Base-by-base conservation (phyloP, 2,329 filamentous ascomycete genomes). In the Remersonia thermophila region DNA sequence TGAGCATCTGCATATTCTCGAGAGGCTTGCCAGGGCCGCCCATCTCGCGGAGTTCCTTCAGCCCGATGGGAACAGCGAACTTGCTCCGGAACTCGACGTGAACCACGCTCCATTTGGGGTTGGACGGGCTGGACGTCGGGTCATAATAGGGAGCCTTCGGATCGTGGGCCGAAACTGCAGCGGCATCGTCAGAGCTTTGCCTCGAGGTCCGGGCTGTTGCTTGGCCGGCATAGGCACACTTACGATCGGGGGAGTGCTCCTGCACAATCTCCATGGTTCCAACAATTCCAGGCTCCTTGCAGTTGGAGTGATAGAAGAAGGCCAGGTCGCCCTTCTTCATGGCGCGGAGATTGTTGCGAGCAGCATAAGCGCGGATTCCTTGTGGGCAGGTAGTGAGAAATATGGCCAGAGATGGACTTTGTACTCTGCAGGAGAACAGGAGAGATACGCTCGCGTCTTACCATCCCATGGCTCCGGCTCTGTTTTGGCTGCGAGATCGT, bases 271-370 rank as follows among this genome's bases (percentile, higher is more conserved):
- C 82, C 81, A 94, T 87, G 13, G 80, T 73, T 2, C 87, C 87
- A 1, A 80, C 85, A 32, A 96, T 85, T 2, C 83, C 89, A 0
- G 87, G 86, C 16, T 80, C 73, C 55, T 93, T 93, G 60, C 83
- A 91, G 51, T 91, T 93, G 32, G 83, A 93, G 59, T 95, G 89
- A 55, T 96, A 96, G 63, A 98, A 96, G 62, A 98, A 96, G 17
- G 86, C 87, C 23, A 87, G 67, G 53, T 98, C 91, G 34, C 87
- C 87, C 38, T 78, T 77, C 50, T 83, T 86, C 91, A 98, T 98
- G 7, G 77, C 73, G 20, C 83, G 75, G 61, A 98, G 78, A 55
- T 95, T 85, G 52, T 95, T 96, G 17, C 84, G 76, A 6, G 89
- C 89, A 59, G 60, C 57, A 42, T 70, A 71, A n/a, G 61, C 57